phyloP scores from a whole-genome alignment of 345 rosid species.

The Pseudoturritis turrita region DNA sequence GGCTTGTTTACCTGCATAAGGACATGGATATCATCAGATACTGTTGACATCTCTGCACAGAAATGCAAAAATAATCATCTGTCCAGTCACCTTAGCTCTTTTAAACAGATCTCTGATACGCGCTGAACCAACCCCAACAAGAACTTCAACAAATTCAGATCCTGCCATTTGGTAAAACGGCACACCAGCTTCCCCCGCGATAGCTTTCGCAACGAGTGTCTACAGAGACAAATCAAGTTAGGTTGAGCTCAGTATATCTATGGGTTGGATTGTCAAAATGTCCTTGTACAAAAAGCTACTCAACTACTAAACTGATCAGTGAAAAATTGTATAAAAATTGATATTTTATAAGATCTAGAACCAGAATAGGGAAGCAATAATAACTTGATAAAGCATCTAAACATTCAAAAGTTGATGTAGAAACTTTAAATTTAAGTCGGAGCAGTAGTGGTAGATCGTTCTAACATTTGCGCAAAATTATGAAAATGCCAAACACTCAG shows the following conservation, averaged over 20 bases:
- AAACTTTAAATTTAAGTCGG: neutral
- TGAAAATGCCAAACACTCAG: neutral
- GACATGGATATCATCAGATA: constrained; percentile 19
- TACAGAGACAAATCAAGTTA: constrained; percentile 30
- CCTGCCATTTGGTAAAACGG: constrained; percentile 99
- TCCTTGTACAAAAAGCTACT: neutral
- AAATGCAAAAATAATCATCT: neutral
- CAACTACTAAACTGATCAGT: neutral
- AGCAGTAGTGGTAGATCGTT: neutral
- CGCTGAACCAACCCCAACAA: constrained; percentile 97
- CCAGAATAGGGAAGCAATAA: neutral
- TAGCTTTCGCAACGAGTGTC: constrained; percentile 96
- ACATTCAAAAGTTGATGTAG: neutral
- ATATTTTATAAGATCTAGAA: neutral
- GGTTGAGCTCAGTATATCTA: neutral
- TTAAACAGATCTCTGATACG: constrained; percentile 93
- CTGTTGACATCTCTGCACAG: neutral
- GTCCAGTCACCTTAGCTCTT: constrained; percentile 78
- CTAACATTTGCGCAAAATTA: neutral
- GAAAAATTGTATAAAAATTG: neutral
- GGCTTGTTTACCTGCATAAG: constrained; percentile 87
- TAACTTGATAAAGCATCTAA: neutral
- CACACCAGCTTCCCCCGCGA: constrained; percentile 97
- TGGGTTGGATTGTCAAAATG: neutral
- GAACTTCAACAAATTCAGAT: constrained; percentile 92